Evolutionary conservation across 352 stramenopile genomes (phyloP).

Genomic region (Globisporangium cederbergense): DNA sequence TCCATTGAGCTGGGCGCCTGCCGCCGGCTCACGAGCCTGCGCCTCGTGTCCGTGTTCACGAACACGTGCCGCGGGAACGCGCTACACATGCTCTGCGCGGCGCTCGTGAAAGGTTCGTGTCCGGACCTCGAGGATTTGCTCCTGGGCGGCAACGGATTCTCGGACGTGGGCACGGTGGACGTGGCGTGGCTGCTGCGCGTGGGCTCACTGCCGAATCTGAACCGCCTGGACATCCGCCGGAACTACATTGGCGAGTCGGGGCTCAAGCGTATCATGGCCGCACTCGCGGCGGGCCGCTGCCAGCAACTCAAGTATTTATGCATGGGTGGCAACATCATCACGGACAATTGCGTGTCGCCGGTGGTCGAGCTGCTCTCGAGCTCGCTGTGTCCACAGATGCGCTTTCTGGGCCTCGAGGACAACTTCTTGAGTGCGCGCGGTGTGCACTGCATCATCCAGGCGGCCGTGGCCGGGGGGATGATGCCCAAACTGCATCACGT

Average conservation of each 20-base stretch:
- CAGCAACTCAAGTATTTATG: slow-evolving; percentile 62
- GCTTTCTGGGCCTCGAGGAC: slow-evolving; percentile 75
- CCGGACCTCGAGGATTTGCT: slow-evolving; percentile 51
- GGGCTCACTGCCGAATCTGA: slow-evolving; percentile 29
- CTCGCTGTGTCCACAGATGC: slow-evolving; percentile 41
- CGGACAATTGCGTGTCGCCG: slow-evolving; percentile 64
- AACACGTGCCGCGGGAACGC: slow-evolving; percentile 60
- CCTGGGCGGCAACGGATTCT: slow-evolving; percentile 64
- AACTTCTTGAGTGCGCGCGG: slow-evolving; percentile 70
- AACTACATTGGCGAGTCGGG: slow-evolving; percentile 73
- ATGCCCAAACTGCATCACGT: slow-evolving; percentile 49
- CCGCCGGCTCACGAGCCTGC: slow-evolving; percentile 39
- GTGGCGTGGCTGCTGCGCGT: slow-evolving; percentile 45
- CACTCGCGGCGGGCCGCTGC: slow-evolving; percentile 23
- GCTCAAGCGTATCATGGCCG: slow-evolving; percentile 36
- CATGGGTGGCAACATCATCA: slow-evolving; percentile 80
- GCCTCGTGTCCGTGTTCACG: slow-evolving; percentile 68
- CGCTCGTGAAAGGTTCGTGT: slow-evolving; percentile 43
- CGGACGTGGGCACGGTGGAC: slow-evolving; percentile 47
- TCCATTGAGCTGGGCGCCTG: slow-evolving; percentile 37
- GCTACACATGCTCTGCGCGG: slow-evolving; percentile 34
- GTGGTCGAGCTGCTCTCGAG: slow-evolving; percentile 40
- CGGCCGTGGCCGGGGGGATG: slow-evolving; percentile 38
- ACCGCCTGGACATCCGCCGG: slow-evolving; percentile 54
- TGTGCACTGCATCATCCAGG: slow-evolving; percentile 62